Percentiles rank a stretch among this genome's conserved stretches.
phyloP scores from a whole-genome alignment of 2,329 filamentous ascomycete genomes.

The Stenocarpella maydis region DNA sequence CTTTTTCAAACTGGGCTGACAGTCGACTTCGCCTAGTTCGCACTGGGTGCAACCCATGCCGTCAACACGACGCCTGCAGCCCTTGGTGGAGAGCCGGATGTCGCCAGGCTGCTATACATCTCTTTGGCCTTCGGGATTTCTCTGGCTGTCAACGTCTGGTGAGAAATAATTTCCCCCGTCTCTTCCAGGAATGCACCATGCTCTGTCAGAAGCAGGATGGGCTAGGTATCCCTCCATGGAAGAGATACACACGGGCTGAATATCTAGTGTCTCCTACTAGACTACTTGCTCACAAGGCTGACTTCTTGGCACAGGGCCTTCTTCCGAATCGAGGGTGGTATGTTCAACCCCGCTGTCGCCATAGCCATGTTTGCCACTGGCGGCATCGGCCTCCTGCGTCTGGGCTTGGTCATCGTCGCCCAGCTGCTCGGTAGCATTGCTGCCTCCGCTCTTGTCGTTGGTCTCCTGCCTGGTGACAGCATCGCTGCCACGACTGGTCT shows the following conservation, averaged over 20 bases:
- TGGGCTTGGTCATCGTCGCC: constrained; percentile 59
- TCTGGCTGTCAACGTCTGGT: constrained; percentile 62
- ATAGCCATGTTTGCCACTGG: constrained; percentile 67
- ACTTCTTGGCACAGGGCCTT: constrained; percentile 48
- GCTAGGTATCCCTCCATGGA: neutral
- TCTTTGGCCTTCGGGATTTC: constrained; percentile 59
- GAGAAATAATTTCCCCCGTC: neutral
- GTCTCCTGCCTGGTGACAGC: constrained; percentile 62
- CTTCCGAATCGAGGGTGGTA: constrained; percentile 60
- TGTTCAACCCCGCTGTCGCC: constrained; percentile 64
- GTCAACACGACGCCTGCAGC: constrained; percentile 39
- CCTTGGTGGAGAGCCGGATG: constrained; percentile 41
- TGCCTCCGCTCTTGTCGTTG: constrained; percentile 64
- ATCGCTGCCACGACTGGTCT: constrained; percentile 65
- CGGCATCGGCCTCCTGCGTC: constrained; percentile 61
- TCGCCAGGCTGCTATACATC: constrained; percentile 56
- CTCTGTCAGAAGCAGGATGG: neutral
- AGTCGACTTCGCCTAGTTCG: constrained; percentile 34
- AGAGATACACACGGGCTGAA: neutral
- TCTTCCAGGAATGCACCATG: no score
- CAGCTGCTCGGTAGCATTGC: constrained; percentile 68
- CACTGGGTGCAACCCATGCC: constrained; percentile 42
- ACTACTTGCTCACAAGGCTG: neutral
- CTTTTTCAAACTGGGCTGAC: neutral
- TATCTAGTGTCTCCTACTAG: neutral